These are phyloP conservation scores for Medicago truncatula DNA, from an alignment of 306 rosid genomes.

Conservation along the genomic window DNA sequence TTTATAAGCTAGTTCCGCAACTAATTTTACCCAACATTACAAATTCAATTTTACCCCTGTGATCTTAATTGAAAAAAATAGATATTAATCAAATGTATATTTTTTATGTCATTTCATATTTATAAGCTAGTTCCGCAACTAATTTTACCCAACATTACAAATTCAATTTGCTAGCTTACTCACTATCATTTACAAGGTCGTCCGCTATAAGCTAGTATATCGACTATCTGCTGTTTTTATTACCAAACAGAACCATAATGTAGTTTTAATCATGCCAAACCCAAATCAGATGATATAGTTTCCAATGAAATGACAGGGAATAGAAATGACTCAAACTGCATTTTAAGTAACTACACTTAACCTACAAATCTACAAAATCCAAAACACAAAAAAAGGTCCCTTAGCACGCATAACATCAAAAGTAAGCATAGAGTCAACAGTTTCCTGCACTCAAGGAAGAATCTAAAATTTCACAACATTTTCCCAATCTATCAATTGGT, in stretches of 20 bases:
- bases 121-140: too few relatives aligned
- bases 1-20: too few relatives aligned
- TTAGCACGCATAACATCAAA: background rate
- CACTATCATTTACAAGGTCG: too few relatives aligned
- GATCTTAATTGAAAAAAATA: too few relatives aligned
- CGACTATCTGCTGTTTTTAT: too few relatives aligned
- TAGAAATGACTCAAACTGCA: slow-evolving; percentile 5
- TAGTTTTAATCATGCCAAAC: slow-evolving; percentile 10
- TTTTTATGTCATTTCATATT: too few relatives aligned
- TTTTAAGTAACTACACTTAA: slow-evolving; percentile 14
- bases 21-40: too few relatives aligned
- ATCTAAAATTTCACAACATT: slow-evolving; percentile 14
- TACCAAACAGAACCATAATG: background rate
- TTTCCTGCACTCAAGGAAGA: slow-evolving; percentile 7
- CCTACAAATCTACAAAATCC: background rate
- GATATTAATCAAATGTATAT: too few relatives aligned
- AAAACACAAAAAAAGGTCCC: background rate
- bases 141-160: too few relatives aligned
- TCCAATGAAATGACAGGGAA: slow-evolving; percentile 13
- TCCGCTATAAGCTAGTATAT: too few relatives aligned
- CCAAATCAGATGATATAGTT: slow-evolving; percentile 6
- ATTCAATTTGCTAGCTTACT: too few relatives aligned
- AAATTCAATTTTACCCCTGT: too few relatives aligned
- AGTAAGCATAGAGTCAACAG: background rate
- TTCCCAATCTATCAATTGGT: background rate